phyloP scores from a whole-genome alignment of 495 filamentous ascomycete species.

The Physcia stellaris region DNA sequence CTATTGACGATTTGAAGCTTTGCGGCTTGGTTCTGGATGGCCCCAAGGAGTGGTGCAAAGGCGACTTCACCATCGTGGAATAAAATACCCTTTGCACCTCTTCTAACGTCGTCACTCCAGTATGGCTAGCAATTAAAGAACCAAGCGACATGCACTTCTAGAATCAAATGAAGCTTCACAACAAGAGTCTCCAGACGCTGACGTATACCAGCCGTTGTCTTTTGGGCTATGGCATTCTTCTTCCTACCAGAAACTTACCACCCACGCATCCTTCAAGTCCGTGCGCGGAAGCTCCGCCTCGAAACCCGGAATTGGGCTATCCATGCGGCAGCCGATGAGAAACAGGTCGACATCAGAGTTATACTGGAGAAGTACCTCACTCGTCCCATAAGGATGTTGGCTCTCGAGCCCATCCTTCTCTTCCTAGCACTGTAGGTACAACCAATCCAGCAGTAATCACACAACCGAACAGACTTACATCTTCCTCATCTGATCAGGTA shows the following conservation, averaged over 20 bases:
- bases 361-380: constrained; percentile 38
- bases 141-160: no score
- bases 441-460: constrained; percentile 17
- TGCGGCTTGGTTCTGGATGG: no score
- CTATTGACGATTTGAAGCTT: no score
- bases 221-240: constrained; percentile 33
- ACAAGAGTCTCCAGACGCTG: no score
- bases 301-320: constrained; percentile 50
- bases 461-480: constrained; percentile 22
- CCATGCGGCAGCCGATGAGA: constrained; percentile 44
- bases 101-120: no score
- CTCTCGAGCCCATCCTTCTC: constrained; percentile 46
- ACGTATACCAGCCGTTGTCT: constrained; percentile 1
- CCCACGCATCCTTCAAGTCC: constrained; percentile 39
- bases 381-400: constrained; percentile 47
- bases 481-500: constrained; percentile 22
- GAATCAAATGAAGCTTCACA: no score
- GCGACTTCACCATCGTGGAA: no score
- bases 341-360: constrained; percentile 29
- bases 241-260: constrained; percentile 48
- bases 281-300: constrained; percentile 41
- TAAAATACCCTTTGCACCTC: no score
- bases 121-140: no score
- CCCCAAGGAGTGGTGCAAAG: no score
- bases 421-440: constrained; percentile 24